Conservation (phyloP, 805 yeast species). For the Myxozyma neotropica region DNA sequence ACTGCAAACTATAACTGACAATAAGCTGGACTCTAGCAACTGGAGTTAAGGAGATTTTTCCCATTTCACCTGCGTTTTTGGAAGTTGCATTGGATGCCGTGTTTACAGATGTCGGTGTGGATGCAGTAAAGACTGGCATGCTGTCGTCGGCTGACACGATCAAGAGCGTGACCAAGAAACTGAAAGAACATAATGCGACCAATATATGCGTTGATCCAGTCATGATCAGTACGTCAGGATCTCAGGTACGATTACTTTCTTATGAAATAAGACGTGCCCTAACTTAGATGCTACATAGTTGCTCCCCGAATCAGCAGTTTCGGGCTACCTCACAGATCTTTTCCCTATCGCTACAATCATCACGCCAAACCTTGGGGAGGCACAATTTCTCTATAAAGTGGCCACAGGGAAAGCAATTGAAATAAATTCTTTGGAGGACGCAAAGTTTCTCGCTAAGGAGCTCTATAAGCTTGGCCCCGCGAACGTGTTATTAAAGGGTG, state of each 20-base stretch:
- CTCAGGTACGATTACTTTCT: conserved; percentile 38
- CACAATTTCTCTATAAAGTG: conserved; percentile 45
- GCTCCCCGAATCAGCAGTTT: conserved; percentile 52
- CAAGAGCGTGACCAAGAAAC: conserved; percentile 47
- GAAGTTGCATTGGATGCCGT: conserved; percentile 54
- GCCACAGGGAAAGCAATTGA: conserved; percentile 29
- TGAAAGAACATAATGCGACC: conserved; percentile 41
- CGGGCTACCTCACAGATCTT: conserved; percentile 48
- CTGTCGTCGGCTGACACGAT: conserved; percentile 58
- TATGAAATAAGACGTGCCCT: too few relatives aligned
- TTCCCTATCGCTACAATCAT: conserved; percentile 59
- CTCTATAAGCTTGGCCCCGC: conserved; percentile 50
- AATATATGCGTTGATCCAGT: conserved; percentile 78
- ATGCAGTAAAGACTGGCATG: conserved; percentile 77
- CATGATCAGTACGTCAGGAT: conserved; percentile 79
- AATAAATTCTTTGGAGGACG: conserved; percentile 47
- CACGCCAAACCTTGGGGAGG: conserved; percentile 80
- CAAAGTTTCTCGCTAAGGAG: conserved; percentile 45
- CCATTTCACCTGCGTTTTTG: conserved; percentile 51
- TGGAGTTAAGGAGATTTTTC: conserved; percentile 47
- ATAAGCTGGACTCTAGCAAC: too few relatives aligned
- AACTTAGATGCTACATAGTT: conserved; percentile 42
- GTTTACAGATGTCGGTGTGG: conserved; percentile 61
- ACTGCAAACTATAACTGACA: too few relatives aligned
- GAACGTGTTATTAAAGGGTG: conserved; percentile 75